phyloP scores from a whole-genome alignment of 2,329 filamentous ascomycete species.

The Ophiognomonia clavigignenti-juglandacearum region DNA sequence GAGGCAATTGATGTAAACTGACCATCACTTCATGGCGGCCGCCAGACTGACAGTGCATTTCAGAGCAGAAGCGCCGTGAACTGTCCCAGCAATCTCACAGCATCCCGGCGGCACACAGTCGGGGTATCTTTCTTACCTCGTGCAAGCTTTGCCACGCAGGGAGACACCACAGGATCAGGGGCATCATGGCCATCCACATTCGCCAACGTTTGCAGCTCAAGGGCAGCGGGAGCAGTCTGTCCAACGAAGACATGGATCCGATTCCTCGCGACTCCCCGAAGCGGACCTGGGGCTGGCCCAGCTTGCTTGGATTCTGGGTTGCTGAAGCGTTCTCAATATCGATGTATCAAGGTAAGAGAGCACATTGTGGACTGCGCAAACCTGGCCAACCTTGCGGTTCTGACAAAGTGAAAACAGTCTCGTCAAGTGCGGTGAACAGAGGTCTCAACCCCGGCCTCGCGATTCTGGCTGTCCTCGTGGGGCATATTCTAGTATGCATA shows the following conservation, averaged over 20 bases:
- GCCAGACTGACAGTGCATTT: too few relatives aligned
- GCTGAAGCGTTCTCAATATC: conserved; percentile 9
- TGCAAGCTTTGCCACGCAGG: too few relatives aligned
- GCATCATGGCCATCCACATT: conserved; percentile 2
- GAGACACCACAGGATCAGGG: neutral
- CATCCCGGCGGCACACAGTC: too few relatives aligned
- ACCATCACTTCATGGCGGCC: too few relatives aligned
- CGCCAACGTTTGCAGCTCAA: neutral
- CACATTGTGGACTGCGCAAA: neutral
- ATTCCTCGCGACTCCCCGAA: conserved; percentile 4
- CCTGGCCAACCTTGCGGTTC: neutral
- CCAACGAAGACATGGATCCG: conserved; percentile 6
- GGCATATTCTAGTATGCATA: neutral
- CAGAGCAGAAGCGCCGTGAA: too few relatives aligned
- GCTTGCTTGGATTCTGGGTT: conserved; percentile 6
- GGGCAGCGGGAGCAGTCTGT: neutral
- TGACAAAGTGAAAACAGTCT: neutral
- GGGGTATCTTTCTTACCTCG: too few relatives aligned
- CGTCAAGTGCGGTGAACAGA: conserved; percentile 4
- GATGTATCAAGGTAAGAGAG: conserved; percentile 5
- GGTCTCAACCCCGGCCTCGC: conserved; percentile 6
- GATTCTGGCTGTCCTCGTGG: conserved; percentile 3
- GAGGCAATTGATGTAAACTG: too few relatives aligned
- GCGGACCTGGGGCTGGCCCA: conserved; percentile 8
- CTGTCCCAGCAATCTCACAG: too few relatives aligned